Base-by-base conservation (phyloP, 2,329 filamentous ascomycete genomes). In the Botrytis cinerea region DNA sequence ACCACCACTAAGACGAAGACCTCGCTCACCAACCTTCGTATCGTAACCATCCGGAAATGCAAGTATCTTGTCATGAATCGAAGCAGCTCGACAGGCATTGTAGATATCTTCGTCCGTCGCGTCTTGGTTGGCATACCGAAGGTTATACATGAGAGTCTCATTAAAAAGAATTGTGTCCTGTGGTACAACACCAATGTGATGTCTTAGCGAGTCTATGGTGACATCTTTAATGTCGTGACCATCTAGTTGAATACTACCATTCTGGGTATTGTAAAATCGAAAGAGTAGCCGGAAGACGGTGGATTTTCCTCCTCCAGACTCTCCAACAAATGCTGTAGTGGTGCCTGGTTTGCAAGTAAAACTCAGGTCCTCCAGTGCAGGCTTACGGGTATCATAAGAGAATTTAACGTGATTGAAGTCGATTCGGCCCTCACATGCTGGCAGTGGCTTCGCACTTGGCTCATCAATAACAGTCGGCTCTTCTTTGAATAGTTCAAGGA, bases 131-230 rank as follows among this genome's bases (percentile, higher is more conserved):
- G 95, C 94, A 81, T 98, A 97, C 81, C 91, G 92, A 75, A 98
- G 85, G 80, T 98, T 98, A 84, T 97, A 97, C 93, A 97, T 96
- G 76, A 98, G 85, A 1, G 92, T 92, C 82, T 97, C 95, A 81
- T 97, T 97, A 87, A 98, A 98, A 62, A 98, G 86, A 9, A 97
- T 93, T 7, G 95, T 98, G 79, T 99, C 96, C 82, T 99, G 96
- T 1, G 96, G 96, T 10, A 99, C 96, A 61, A 99, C 95, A 38
- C 96, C 96, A 79, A 99, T 98, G 81, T 95, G 92, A 74, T 89
- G 88, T 77, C 96, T 90, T 73, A 99, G 87, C n/a, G 94, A 97
- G 83, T 98, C 93, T 78, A 98, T 98, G 1, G 94, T 97, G 74
- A 97, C 85, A 77, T 94, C 90, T 81, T 93, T 90, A 67, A 98